phyloP scores from a whole-genome alignment of 1,284 basidiomycete genomes.

The Dichomitus squalens region DNA sequence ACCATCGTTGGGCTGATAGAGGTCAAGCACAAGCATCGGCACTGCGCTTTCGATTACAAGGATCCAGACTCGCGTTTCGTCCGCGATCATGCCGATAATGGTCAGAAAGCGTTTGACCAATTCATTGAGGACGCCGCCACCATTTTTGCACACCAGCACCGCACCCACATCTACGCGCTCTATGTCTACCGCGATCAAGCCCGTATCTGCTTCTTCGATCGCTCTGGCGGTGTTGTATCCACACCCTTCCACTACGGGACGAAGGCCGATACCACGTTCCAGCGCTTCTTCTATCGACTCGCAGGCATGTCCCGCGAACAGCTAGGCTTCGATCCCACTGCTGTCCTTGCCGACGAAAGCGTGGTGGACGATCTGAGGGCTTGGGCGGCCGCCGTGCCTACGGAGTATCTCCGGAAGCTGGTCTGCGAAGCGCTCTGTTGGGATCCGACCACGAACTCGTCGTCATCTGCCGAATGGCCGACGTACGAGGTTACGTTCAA shows the following conservation, averaged over 20 bases:
- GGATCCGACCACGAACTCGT: background rate
- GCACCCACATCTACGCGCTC: constrained; percentile 19
- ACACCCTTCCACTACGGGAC: constrained; percentile 17
- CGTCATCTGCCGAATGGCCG: background rate
- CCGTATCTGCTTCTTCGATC: too few relatives aligned
- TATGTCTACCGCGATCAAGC: constrained; percentile 10
- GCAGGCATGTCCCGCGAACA: constrained; percentile 8
- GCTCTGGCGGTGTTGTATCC: constrained; percentile 20
- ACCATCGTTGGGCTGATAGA: background rate
- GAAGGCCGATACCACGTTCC: background rate
- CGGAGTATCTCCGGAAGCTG: background rate
- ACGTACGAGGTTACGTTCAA: background rate
- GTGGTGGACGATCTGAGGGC: background rate
- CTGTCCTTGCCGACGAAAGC: background rate
- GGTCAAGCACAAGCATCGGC: background rate
- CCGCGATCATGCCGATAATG: background rate
- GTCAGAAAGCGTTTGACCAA: constrained; percentile 5
- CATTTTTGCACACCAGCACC: constrained; percentile 21
- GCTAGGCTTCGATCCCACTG: constrained; percentile 27
- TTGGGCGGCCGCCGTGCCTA: background rate
- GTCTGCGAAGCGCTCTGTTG: background rate
- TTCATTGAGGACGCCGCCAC: constrained; percentile 10
- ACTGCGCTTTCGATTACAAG: background rate
- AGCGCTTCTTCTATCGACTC: constrained; percentile 26
- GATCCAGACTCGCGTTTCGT: background rate